Percentiles rank a stretch among this genome's conserved stretches.
These are phyloP conservation scores for Solanum rostratum DNA, from an alignment of 257 asterid species.

Conservation along the genomic window DNA sequence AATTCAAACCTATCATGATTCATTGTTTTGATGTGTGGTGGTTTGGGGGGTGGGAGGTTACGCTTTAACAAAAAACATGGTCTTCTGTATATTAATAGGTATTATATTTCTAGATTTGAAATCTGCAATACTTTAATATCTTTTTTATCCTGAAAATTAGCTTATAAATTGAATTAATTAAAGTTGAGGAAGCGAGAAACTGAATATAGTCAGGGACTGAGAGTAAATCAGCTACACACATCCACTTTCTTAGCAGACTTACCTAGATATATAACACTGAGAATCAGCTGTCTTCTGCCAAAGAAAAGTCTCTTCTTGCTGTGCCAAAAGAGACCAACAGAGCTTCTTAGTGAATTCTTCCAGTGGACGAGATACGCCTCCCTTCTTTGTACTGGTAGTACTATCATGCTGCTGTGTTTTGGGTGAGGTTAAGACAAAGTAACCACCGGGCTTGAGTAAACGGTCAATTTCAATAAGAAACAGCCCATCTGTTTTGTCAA, in stretches of 20 bases:
- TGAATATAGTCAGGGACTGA: not conserved
- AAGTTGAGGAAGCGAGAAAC: not conserved
- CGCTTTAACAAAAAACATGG: not conserved
- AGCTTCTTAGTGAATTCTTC: slow-evolving; percentile 54
- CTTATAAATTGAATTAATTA: not conserved
- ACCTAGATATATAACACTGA: slow-evolving; percentile 65
- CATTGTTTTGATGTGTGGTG: too few species aligned
- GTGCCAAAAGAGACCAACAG: slow-evolving; percentile 75
- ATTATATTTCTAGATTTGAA: not conserved
- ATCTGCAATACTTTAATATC: not conserved
- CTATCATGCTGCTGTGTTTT: slow-evolving; percentile 46
- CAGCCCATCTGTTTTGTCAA: slow-evolving; percentile 60
- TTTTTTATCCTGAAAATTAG: not conserved
- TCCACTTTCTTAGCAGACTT: slow-evolving; percentile 12
- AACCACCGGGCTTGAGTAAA: slow-evolving; percentile 93
- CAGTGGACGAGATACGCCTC: slow-evolving; percentile 38
- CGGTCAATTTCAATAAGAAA: slow-evolving; percentile 88
- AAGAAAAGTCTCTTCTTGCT: slow-evolving; percentile 73
- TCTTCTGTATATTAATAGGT: not conserved
- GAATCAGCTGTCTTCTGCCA: slow-evolving; percentile 86
- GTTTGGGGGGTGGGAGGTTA: not conserved
- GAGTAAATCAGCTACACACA: not conserved
- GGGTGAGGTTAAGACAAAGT: slow-evolving; percentile 81
- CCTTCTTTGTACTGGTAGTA: slow-evolving; percentile 32
- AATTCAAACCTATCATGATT: not conserved